Percentiles rank a stretch among this genome's conserved stretches.
These are phyloP conservation scores for Melaleuca quinquenervia DNA, from an alignment of 345 rosid genomes.

Conservation along the genomic window DNA sequence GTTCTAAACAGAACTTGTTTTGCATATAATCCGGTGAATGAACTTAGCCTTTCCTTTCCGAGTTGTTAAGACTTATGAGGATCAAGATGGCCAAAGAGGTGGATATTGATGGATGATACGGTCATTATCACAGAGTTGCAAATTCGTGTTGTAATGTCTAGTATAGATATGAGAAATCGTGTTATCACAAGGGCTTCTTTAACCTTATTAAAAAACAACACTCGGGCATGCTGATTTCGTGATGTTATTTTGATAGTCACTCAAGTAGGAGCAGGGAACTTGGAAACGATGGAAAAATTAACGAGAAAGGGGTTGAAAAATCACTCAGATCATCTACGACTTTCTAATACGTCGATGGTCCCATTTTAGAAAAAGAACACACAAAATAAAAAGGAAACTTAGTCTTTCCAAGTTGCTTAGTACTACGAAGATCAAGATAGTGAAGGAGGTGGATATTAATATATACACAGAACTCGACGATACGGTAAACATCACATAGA, in stretches of 20 bases:
- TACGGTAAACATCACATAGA: too few species aligned
- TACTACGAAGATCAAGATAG: too few species aligned
- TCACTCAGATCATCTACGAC: not conserved
- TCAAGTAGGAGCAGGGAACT: not conserved
- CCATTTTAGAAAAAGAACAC: too few species aligned
- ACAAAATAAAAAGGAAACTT: too few species aligned
- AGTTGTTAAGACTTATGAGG: not conserved
- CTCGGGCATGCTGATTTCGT: not conserved
- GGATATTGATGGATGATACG: not conserved
- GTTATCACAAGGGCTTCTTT: not conserved
- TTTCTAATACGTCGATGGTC: not conserved
- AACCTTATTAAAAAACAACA: too few species aligned
- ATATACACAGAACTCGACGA: too few species aligned
- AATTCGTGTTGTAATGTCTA: not conserved
- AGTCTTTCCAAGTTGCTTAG: too few species aligned
- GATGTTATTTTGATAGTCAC: too few species aligned
- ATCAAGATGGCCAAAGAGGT: not conserved
- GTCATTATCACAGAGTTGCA: not conserved
- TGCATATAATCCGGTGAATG: not conserved
- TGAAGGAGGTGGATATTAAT: too few species aligned
- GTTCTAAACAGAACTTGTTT: not conserved
- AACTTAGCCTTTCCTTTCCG: not conserved
- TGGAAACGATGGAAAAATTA: not conserved
- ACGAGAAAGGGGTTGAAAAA: not conserved
- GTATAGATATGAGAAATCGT: not conserved